Conservation (phyloP, 164 flowering plant genomes). For the Macadamia integrifolia region DNA sequence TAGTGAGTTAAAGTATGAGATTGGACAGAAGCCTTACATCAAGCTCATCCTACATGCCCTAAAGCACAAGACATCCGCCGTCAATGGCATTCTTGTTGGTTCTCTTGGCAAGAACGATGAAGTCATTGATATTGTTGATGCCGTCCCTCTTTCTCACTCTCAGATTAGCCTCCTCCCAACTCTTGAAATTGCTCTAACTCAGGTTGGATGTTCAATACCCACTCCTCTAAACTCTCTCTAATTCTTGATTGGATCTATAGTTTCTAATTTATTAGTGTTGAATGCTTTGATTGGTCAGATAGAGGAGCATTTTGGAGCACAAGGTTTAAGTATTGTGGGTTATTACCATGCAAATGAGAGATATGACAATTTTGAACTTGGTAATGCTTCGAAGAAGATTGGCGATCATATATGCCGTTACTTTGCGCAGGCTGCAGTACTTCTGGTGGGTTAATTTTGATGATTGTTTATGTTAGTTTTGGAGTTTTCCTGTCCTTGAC, state of each 20-base stretch:
- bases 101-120: conserved; percentile 30
- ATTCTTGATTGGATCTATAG: conserved; percentile 4
- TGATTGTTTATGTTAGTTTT: not conserved
- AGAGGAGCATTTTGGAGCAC: conserved; percentile 63
- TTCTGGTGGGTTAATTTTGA: conserved; percentile 49
- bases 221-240: not conserved
- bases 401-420: conserved; percentile 82
- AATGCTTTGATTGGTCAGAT: conserved; percentile 37
- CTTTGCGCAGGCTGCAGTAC: conserved; percentile 76
- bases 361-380: conserved; percentile 66
- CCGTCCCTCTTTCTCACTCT: conserved; percentile 91
- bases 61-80: conserved; percentile 70
- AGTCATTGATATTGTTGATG: conserved; percentile 65
- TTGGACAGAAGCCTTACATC: conserved; percentile 75
- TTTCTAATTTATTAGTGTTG: not conserved
- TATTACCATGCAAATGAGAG: conserved; percentile 96
- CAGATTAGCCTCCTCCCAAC: conserved; percentile 79
- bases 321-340: conserved; percentile 77
- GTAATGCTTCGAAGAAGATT: conserved; percentile 71
- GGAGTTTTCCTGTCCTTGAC: not conserved
- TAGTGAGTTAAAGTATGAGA: conserved; percentile 61
- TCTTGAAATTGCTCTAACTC: conserved; percentile 85
- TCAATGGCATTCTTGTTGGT: conserved; percentile 82
- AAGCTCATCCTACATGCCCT: conserved; percentile 85
- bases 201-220: conserved; percentile 29